phyloP scores from a whole-genome alignment of 202 grass and related monocot species.

The Alloteropsis angusta region DNA sequence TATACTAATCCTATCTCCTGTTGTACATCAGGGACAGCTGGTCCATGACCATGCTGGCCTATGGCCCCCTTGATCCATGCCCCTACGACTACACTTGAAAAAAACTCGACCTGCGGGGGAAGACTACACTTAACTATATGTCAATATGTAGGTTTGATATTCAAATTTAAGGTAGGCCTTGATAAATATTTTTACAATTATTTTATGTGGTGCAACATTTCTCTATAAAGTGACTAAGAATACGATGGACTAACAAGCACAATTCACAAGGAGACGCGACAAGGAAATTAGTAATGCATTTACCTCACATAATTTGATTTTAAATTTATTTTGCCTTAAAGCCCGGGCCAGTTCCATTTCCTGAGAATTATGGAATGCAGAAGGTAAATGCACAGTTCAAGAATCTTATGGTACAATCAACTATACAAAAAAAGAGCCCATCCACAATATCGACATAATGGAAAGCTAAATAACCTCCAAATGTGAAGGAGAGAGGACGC shows the following conservation, averaged over 20 bases:
- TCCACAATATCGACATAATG: not conserved
- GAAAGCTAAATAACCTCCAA: conserved; percentile 56
- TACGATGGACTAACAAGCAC: not conserved
- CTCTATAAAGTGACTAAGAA: not conserved
- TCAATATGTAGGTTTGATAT: not conserved
- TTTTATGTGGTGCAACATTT: not conserved
- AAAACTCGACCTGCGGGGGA: too few species aligned
- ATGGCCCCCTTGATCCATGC: not conserved
- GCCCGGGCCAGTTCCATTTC: conserved; percentile 81
- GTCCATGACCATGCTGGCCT: not conserved
- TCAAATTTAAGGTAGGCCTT: not conserved
- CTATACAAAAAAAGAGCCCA: conserved; percentile 18
- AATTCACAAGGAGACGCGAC: not conserved
- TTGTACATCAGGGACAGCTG: too few species aligned
- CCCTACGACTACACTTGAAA: not conserved
- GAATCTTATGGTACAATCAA: not conserved
- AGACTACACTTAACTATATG: not conserved
- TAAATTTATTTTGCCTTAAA: conserved; percentile 86
- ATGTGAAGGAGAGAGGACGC: conserved; percentile 83
- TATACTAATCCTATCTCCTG: too few species aligned
- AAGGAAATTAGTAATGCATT: not conserved
- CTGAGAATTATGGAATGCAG: conserved; percentile 35
- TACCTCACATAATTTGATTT: conserved; percentile 94
- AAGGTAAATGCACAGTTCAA: conserved; percentile 8
- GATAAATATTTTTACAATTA: not conserved